Conservation (phyloP, 306 rosid species). For the Cicer yamashitae region DNA sequence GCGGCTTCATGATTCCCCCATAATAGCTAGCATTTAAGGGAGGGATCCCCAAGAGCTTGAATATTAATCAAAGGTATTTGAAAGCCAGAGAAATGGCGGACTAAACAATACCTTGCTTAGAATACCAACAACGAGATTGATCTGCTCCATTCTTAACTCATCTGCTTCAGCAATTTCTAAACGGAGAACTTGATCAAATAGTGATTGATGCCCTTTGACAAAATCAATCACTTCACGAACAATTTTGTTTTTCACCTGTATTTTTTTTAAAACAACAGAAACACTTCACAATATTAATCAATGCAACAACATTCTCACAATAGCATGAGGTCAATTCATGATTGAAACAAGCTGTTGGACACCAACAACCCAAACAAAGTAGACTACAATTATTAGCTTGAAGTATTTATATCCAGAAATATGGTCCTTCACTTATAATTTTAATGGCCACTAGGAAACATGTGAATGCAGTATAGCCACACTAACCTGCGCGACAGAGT, state of each 20-base stretch:
- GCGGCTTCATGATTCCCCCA: not conserved
- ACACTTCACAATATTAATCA: conserved; percentile 23
- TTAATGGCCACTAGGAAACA: conserved; percentile 10
- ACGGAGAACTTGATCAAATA: conserved; percentile 78
- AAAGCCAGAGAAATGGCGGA: conserved; percentile 8
- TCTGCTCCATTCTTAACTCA: conserved; percentile 82
- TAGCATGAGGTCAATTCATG: conserved; percentile 12
- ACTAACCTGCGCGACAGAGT: not conserved
- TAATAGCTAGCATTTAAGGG: not conserved
- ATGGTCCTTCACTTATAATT: not conserved
- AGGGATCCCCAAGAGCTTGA: too few species aligned
- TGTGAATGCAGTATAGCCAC: not conserved
- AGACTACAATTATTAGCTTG: conserved; percentile 5
- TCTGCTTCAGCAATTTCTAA: conserved; percentile 77
- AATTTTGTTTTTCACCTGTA: conserved; percentile 86
- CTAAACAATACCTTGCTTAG: conserved; percentile 80
- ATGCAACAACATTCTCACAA: conserved; percentile 1
- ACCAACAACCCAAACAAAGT: not conserved
- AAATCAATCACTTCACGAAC: conserved; percentile 90
- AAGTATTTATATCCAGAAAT: not conserved
- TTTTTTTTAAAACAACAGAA: conserved; percentile 21
- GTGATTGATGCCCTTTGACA: conserved; percentile 82
- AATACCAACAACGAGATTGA: conserved; percentile 85
- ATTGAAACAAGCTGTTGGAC: conserved; percentile 7
- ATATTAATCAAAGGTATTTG: conserved; percentile 2